Base-by-base conservation (phyloP, 306 rosid genomes). In the Bauhinia variegata region DNA sequence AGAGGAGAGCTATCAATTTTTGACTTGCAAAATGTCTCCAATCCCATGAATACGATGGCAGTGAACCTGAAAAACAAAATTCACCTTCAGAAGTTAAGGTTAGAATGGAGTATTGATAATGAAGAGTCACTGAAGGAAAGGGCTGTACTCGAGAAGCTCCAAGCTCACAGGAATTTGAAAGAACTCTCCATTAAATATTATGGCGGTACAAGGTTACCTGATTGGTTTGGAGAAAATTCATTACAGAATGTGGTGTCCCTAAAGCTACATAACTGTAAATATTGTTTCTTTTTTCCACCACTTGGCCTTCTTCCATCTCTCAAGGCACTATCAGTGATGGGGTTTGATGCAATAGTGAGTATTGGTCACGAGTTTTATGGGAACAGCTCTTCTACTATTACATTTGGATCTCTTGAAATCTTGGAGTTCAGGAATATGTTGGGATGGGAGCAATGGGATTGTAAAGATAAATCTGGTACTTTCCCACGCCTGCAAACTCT, bases 371-470 rank as follows among this genome's bases (percentile, higher is more conserved):
- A 70, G n/a, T 70, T 60, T 15, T 60, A 16, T 50, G 53, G 75
- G 8, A 39, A 50, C 14, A 63, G 8, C 34, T 60, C 19, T 36
- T 19, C n/a, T 7, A n/a, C 54, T 6, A 2, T 19, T 19, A 15
- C 60, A 0, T 65, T 65, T 52, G 7, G 52, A 49, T 61, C 60
- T 17, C 30, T 71, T 0, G 42, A 61, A 42, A 16, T 15, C 48
- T 39, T 71, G 58, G 51, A 31, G 42, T 71, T 71, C 0, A 1
- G 17, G 10, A 10, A 51, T 1, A 60, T 71, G 69, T 7, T 3
- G 18, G 59, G 17, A 0, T 71, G 54, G 76, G 47, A 51, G 8
- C 32, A 50, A 60, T 70, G 75, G 75, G 49, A 23, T 3, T 47
- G 32, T 31, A 38, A 43, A 30, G 23, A 1, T 33, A 19, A 1